phyloP scores from a whole-genome alignment of 345 rosid species.

The Noccaea caerulescens region DNA sequence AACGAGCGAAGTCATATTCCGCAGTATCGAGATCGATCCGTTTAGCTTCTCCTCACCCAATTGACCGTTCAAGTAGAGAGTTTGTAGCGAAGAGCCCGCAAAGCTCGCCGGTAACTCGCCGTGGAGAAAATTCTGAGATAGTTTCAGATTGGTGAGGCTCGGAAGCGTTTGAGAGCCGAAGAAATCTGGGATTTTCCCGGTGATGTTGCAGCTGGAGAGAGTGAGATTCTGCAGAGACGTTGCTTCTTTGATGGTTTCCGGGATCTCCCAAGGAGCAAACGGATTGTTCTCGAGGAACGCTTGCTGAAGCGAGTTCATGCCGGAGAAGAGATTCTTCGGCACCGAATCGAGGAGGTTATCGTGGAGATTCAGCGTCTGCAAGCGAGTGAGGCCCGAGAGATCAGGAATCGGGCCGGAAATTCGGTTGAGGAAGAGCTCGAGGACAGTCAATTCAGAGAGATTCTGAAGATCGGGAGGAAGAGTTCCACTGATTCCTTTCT shows the following conservation, averaged over 20 bases:
- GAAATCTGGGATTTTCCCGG: slow-evolving; percentile 60
- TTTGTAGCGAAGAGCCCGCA: slow-evolving; percentile 40
- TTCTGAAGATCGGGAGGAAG: slow-evolving; percentile 62
- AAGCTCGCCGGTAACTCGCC: slow-evolving; percentile 61
- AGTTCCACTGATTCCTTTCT: slow-evolving; percentile 46
- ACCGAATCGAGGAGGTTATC: slow-evolving; percentile 54
- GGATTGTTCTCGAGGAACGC: slow-evolving; percentile 56
- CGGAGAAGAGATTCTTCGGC: slow-evolving; percentile 63
- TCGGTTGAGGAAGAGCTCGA: slow-evolving; percentile 60
- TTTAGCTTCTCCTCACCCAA: slow-evolving; percentile 46
- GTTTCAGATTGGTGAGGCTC: slow-evolving; percentile 44
- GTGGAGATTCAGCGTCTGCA: slow-evolving; percentile 48
- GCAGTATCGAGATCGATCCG: slow-evolving; percentile 58
- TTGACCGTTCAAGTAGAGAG: slow-evolving; percentile 62
- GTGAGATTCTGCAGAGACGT: slow-evolving; percentile 54
- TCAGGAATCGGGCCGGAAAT: slow-evolving; percentile 61
- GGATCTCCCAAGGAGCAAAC: slow-evolving; percentile 58
- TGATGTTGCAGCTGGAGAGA: slow-evolving; percentile 51
- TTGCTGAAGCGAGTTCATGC: slow-evolving; percentile 51
- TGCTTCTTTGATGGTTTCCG: slow-evolving; percentile 52
- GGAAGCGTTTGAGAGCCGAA: slow-evolving; percentile 47
- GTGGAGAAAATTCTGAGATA: slow-evolving; percentile 53
- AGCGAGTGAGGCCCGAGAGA: slow-evolving; percentile 52
- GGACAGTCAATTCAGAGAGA: slow-evolving; percentile 46
- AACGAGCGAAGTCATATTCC: slow-evolving; percentile 57